These are phyloP conservation scores for Cladophialophora bantiana DNA, from an alignment of 2,329 filamentous ascomycete species.

Conservation along the genomic window DNA sequence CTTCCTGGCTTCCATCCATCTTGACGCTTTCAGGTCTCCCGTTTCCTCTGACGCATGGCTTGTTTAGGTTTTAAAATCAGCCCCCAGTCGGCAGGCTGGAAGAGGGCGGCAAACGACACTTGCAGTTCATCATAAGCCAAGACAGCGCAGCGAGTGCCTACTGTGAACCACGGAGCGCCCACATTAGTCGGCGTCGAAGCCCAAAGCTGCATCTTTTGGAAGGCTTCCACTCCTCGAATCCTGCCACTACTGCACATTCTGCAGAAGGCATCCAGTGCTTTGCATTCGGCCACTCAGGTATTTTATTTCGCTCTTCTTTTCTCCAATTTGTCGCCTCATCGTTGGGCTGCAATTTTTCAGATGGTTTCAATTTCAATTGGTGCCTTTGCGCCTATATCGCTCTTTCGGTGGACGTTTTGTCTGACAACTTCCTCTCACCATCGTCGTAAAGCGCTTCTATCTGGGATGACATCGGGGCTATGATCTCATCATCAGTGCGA, in stretches of 20 bases:
- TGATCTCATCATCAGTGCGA: slow-evolving; percentile 30
- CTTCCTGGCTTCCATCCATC: neutral
- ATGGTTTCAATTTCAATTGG: slow-evolving; percentile 25
- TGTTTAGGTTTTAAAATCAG: neutral
- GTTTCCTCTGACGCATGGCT: neutral
- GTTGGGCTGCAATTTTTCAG: slow-evolving; percentile 34
- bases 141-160: neutral
- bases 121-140: slow-evolving; percentile 10
- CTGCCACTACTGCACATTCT: slow-evolving; percentile 33
- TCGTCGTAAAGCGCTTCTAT: slow-evolving; percentile 11
- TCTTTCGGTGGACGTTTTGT: neutral
- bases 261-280: slow-evolving; percentile 22
- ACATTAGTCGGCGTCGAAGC: neutral
- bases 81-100: neutral
- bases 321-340: slow-evolving; percentile 34
- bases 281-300: slow-evolving; percentile 26
- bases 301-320: slow-evolving; percentile 13
- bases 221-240: slow-evolving; percentile 20
- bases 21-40: neutral
- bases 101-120: slow-evolving; percentile 18
- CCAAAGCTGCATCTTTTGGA: slow-evolving; percentile 8
- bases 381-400: slow-evolving; percentile 26
- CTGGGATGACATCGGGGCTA: slow-evolving; percentile 25
- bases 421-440: slow-evolving; percentile 14
- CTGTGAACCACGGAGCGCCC: neutral